Evolutionary conservation across 2,329 filamentous ascomycete species (phyloP).

Genomic region (Tolypocladium endophyticum): DNA sequence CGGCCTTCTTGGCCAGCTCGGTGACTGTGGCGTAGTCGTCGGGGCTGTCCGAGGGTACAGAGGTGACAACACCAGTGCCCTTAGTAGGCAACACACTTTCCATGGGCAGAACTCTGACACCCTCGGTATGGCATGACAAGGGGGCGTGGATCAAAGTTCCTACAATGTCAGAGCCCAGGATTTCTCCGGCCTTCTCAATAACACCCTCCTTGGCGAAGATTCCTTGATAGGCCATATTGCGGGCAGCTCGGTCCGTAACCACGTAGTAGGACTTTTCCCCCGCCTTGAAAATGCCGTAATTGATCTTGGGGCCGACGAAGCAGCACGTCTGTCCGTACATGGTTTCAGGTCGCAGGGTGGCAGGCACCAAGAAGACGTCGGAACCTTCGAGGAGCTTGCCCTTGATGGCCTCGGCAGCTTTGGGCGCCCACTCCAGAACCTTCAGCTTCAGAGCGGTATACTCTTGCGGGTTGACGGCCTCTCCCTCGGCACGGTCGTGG

Average conservation of each 20-base stretch:
- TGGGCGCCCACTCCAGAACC: conserved; percentile 78
- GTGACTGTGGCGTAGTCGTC: conserved; percentile 87
- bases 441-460: conserved; percentile 89
- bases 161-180: conserved; percentile 69
- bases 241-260: conserved; percentile 72
- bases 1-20: conserved; percentile 88
- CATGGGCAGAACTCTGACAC: conserved; percentile 89
- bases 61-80: conserved; percentile 94
- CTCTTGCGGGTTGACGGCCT: conserved; percentile 64
- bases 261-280: conserved; percentile 73
- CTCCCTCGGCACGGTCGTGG: conserved; percentile 35
- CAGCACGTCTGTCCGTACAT: conserved; percentile 98
- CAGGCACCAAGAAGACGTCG: conserved; percentile 81
- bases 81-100: conserved; percentile 85
- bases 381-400: conserved; percentile 70
- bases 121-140: conserved; percentile 72
- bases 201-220: conserved; percentile 70
- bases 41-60: conserved; percentile 84
- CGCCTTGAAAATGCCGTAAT: conserved; percentile 79
- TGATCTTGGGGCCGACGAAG: conserved; percentile 84
- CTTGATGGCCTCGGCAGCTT: conserved; percentile 59
- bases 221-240: conserved; percentile 94
- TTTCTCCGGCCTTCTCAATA: conserved; percentile 62
- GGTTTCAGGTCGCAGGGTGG: conserved; percentile 88
- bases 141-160: conserved; percentile 87